phyloP scores from a whole-genome alignment of 441 rosid genomes.

The Dalechampia spathulata region DNA sequence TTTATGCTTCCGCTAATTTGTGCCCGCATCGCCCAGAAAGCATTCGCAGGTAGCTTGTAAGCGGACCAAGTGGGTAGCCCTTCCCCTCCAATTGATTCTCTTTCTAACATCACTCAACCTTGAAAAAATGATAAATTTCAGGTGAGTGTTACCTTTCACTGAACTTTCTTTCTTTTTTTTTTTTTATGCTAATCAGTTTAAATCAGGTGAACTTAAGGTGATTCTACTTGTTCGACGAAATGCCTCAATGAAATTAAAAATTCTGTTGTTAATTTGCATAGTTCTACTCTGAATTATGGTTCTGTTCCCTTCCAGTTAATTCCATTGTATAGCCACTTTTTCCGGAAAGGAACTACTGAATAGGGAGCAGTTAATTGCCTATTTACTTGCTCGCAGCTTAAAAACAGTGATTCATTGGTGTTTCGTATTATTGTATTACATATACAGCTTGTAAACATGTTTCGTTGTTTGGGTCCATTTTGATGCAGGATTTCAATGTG shows the following conservation, averaged over 20 bases:
- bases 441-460: too few relatives aligned
- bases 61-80: background rate
- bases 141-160: background rate
- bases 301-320: background rate
- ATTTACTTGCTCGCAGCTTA: too few relatives aligned
- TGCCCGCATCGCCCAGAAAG: too few relatives aligned
- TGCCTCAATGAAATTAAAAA: background rate
- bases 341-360: too few relatives aligned
- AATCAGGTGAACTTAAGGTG: background rate
- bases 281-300: background rate
- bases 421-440: too few relatives aligned
- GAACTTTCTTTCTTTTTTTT: background rate
- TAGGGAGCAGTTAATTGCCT: too few relatives aligned
- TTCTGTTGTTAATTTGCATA: background rate
- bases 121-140: background rate
- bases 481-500: slow-evolving; percentile 2
- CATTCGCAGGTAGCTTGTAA: too few relatives aligned
- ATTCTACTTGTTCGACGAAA: background rate
- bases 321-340: too few relatives aligned
- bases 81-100: background rate
- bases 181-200: too few relatives aligned
- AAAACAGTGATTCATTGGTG: too few relatives aligned
- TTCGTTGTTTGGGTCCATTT: too few relatives aligned
- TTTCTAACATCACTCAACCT: background rate
- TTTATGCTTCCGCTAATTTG: too few relatives aligned